phyloP scores from a whole-genome alignment of 1,284 basidiomycete genomes.

The Sanghuangporus weigelae region DNA sequence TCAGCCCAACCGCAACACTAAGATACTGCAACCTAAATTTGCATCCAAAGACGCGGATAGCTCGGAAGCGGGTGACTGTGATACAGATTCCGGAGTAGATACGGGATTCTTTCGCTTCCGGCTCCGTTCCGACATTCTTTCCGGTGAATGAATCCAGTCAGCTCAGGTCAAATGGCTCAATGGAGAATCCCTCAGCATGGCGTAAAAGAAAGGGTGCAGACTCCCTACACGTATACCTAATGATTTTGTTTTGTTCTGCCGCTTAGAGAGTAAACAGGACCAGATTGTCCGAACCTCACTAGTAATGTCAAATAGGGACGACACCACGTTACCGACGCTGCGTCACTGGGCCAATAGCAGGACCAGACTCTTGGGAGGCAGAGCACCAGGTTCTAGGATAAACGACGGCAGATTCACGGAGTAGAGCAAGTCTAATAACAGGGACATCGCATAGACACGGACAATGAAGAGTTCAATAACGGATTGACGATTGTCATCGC shows the following conservation, averaged over 20 bases:
- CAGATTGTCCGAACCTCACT: background rate
- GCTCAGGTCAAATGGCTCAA: background rate
- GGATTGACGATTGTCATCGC: background rate
- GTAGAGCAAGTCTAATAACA: background rate
- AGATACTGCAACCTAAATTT: background rate
- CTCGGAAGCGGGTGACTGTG: background rate
- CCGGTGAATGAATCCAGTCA: background rate
- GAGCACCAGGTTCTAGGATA: conserved; percentile 1
- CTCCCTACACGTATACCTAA: background rate
- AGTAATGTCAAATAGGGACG: background rate
- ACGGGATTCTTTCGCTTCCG: conserved; percentile 3
- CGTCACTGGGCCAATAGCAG: background rate
- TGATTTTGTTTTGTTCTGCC: too few species aligned
- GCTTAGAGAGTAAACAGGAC: background rate
- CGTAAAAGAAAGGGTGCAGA: background rate
- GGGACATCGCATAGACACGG: background rate
- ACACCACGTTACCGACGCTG: background rate
- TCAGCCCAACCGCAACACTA: background rate
- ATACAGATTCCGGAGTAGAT: background rate
- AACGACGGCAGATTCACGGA: conserved; percentile 15
- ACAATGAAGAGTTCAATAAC: background rate
- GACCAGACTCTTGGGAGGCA: background rate
- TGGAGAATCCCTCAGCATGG: background rate
- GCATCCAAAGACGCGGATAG: background rate
- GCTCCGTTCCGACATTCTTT: background rate